Evolutionary conservation across 192 early-diverging fungal genomes (phyloP).

Genomic region (Podila minutissima): DNA sequence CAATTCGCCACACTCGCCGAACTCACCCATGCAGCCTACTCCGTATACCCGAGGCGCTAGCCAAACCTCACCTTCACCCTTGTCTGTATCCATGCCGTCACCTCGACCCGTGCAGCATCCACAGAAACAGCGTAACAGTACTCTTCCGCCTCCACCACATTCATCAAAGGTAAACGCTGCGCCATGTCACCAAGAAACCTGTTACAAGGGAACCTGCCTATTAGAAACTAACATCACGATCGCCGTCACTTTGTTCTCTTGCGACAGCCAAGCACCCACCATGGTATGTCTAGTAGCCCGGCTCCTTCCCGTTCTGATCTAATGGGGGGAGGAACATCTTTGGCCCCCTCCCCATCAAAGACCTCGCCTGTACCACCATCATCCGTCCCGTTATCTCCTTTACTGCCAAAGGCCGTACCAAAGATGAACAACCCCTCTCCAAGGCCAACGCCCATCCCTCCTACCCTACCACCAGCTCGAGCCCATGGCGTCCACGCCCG

Average conservation of each 20-base stretch:
- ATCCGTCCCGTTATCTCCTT: neutral
- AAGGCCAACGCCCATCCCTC: slow-evolving; percentile 17
- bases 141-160: neutral
- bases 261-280: no score
- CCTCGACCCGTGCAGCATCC: neutral
- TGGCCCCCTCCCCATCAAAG: no score
- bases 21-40: neutral
- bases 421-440: neutral
- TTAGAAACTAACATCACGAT: no score
- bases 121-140: neutral
- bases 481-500: slow-evolving; percentile 49
- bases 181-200: no score
- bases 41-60: neutral
- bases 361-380: slow-evolving; percentile 10
- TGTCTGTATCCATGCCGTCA: neutral
- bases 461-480: slow-evolving; percentile 45
- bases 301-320: no score
- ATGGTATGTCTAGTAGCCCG: no score
- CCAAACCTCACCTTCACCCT: neutral
- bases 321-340: no score
- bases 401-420: neutral
- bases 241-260: no score
- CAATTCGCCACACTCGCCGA: neutral
- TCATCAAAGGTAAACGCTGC: neutral
- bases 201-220: no score